A percentile compares a stretch with the other conserved stretches of the same genome.
These are phyloP conservation scores for Aeminium ludgeri DNA, from an alignment of 495 filamentous ascomycete species.

Conservation along the genomic window DNA sequence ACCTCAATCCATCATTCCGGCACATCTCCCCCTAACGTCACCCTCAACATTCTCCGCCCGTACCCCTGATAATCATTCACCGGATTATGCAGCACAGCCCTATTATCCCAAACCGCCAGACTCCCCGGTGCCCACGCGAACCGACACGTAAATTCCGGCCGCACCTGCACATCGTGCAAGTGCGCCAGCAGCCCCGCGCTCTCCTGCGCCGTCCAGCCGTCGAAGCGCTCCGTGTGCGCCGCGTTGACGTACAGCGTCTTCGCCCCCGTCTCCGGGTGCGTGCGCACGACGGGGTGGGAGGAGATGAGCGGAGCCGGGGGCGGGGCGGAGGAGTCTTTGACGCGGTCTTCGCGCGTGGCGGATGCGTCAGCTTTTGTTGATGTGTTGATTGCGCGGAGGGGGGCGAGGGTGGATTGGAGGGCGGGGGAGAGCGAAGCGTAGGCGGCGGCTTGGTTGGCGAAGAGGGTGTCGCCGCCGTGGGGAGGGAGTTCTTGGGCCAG, in stretches of 20 bases:
- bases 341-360: constrained; percentile 9
- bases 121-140: constrained; percentile 20
- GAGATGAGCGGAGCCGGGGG: constrained; percentile 20
- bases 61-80: constrained; percentile 10
- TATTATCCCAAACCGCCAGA: constrained; percentile 21
- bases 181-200: constrained; percentile 5
- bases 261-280: constrained; percentile 33
- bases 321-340: constrained; percentile 6
- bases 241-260: constrained; percentile 24
- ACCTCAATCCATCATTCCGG: constrained; percentile 4
- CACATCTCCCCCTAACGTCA: constrained; percentile 9
- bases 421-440: constrained; percentile 16
- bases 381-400: constrained; percentile 5
- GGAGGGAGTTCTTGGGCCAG: constrained; percentile 18
- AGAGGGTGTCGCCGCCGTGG: constrained; percentile 23
- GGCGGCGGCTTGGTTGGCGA: constrained; percentile 19
- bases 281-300: constrained; percentile 26
- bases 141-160: constrained; percentile 18
- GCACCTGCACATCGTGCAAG: constrained; percentile 6
- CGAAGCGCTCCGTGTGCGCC: constrained; percentile 10
- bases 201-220: constrained; percentile 10
- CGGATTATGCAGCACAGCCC: constrained; percentile 6
- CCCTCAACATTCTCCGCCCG: constrained; percentile 6
- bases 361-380: constrained; percentile 11
- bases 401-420: constrained; percentile 3